phyloP scores from a whole-genome alignment of 306 rosid genomes.

The Quercus ilex region DNA sequence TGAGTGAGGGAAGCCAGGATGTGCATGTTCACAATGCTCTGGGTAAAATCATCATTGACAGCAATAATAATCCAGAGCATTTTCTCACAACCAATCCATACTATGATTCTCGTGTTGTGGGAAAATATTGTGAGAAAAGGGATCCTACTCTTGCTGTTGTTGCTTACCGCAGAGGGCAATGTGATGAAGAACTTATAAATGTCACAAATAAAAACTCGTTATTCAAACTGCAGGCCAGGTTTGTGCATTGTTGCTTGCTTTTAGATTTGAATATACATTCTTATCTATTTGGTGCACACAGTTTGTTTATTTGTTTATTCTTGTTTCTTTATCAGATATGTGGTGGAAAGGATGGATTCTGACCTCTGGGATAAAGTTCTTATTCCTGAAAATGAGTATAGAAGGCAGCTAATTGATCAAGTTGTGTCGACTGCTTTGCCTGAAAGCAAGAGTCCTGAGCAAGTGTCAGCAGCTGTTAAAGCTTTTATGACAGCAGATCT shows the following conservation, averaged over 20 bases:
- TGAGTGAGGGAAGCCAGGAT: slow-evolving; percentile 99
- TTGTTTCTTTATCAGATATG: slow-evolving; percentile 62
- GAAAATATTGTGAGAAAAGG: slow-evolving; percentile 99
- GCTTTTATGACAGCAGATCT: slow-evolving; percentile 99
- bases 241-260: background rate
- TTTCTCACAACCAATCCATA: slow-evolving; percentile 98
- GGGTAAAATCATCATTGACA: slow-evolving; percentile 97
- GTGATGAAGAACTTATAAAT: slow-evolving; percentile 95
- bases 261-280: background rate
- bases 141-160: slow-evolving; percentile 99
- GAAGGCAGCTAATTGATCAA: slow-evolving; percentile 98
- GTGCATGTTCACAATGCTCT: slow-evolving; percentile 97
- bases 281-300: background rate
- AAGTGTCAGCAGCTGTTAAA: slow-evolving; percentile 98
- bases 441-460: slow-evolving; percentile 99
- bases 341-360: slow-evolving; percentile 97
- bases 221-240: slow-evolving; percentile 93
- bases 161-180: slow-evolving; percentile 93
- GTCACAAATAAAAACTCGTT: slow-evolving; percentile 93
- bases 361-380: slow-evolving; percentile 97
- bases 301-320: background rate
- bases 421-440: slow-evolving; percentile 98
- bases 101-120: slow-evolving; percentile 99
- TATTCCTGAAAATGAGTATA: slow-evolving; percentile 78
- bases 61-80: slow-evolving; percentile 97